Evolutionary conservation across 768 basidiomycete species (phyloP), one percentile per base, ranked within the genome.

Genomic region (Trametes elegans): DNA sequence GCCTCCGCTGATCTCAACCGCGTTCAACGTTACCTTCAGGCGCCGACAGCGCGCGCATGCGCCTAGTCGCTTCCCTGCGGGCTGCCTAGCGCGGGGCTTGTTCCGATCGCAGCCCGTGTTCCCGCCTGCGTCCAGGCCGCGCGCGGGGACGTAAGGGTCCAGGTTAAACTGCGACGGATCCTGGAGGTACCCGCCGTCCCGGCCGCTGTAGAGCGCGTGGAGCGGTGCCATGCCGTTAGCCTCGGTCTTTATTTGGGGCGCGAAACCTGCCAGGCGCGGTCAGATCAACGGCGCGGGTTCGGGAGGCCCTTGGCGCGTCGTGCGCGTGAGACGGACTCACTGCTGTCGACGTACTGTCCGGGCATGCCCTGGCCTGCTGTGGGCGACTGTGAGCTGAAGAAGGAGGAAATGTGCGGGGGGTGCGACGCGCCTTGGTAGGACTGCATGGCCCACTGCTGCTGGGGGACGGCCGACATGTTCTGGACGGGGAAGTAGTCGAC

Each of bases 31-130:
- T 36, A 65, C 66, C 60, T 67, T 67, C 36, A 67, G 58, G 36
- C 61, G 62, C 48, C 65, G 60, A 57, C 66, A 67, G 1, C 66
- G 62, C 14, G 64, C 64, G 52, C 66, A 67, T 5, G 66, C 66
- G 0, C 66, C 66, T 23, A 63, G 36, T 10, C 54, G 59, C 49
- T 55, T 60, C 31, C 54, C 46, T 11, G 32, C 55, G 7, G 52
- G 27, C 27, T 36, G 45, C 14, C 47, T 47, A n/a, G 32, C 32
- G 40, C 57, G 51, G 10, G 47, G 52, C 13, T 41, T 53, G 47
- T 47, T 58, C 32, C 57, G 52, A 16, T 53, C 57, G 29, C 47
- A 49, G 10, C 57, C 57, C 16, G 57, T 51, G 23, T 29, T 50
- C 13, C 47, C 42, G 18, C 57, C 52, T 1, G 39, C 40, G 24